A percentile compares a stretch with the other conserved stretches of the same genome.
Evolutionary conservation across 495 filamentous ascomycete genomes (phyloP).

Genomic region (Trichoderma reesei): DNA sequence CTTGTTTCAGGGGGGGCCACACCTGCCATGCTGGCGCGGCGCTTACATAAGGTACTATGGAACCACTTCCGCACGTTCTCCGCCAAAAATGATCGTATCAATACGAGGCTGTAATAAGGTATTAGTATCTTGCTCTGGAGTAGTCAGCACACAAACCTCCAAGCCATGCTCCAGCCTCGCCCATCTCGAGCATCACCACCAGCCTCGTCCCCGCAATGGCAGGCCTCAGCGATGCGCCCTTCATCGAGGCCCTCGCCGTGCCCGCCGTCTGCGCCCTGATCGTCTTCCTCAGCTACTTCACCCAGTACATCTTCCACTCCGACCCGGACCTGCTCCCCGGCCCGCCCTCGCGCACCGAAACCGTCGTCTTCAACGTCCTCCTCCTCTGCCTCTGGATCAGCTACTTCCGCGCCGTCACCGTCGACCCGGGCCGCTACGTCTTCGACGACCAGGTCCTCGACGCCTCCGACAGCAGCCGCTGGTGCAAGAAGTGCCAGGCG

Average conservation of each 20-base stretch:
- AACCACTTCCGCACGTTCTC: neutral
- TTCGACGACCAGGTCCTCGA: slow-evolving; percentile 23
- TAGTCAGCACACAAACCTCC: neutral
- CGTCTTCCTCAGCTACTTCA: slow-evolving; percentile 69
- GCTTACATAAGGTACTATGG: neutral
- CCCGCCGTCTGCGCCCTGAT: slow-evolving; percentile 62
- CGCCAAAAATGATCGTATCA: no score
- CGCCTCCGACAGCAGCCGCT: slow-evolving; percentile 26
- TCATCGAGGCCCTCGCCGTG: slow-evolving; percentile 45
- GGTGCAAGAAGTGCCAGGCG: slow-evolving; percentile 80
- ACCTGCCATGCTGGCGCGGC: neutral
- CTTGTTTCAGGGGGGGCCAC: no score
- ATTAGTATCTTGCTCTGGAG: neutral
- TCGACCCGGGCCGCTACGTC: slow-evolving; percentile 59
- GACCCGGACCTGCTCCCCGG: slow-evolving; percentile 51
- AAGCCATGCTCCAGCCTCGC: neutral
- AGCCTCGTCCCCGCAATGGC: neutral
- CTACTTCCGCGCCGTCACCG: slow-evolving; percentile 66
- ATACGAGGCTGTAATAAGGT: no score
- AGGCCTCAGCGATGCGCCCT: slow-evolving; percentile 14
- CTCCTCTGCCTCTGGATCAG: slow-evolving; percentile 66
- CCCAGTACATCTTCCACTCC: slow-evolving; percentile 68
- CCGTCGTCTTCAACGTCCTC: slow-evolving; percentile 62
- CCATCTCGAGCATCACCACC: neutral
- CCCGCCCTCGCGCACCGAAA: slow-evolving; percentile 51